Evolutionary conservation across 805 yeast species (phyloP).

Genomic region (Lipomyces starkeyi): DNA sequence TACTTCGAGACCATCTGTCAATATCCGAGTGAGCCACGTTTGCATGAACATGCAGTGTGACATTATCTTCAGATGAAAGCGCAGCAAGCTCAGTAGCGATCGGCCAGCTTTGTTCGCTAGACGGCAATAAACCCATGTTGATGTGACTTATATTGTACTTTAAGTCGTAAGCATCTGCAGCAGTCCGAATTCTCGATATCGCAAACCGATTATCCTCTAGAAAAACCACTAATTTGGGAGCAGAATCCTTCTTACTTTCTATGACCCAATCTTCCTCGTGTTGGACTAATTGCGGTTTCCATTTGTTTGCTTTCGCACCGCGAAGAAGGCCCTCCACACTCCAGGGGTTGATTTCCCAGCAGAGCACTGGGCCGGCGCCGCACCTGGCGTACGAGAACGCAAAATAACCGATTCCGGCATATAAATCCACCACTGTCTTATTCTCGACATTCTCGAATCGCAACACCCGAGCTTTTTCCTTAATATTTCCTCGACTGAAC

Average conservation of each 20-base stretch:
- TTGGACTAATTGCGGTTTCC: slow-evolving; percentile 49
- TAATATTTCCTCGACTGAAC: slow-evolving; percentile 87
- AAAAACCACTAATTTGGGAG: slow-evolving; percentile 55
- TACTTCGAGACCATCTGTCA: slow-evolving; percentile 43
- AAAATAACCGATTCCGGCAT: slow-evolving; percentile 88
- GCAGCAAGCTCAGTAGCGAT: slow-evolving; percentile 47
- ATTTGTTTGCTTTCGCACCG: slow-evolving; percentile 58
- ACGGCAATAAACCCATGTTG: slow-evolving; percentile 80
- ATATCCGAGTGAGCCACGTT: slow-evolving; percentile 61
- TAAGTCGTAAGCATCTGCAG: slow-evolving; percentile 1
- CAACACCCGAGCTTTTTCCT: slow-evolving; percentile 74
- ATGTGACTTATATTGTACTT: slow-evolving; percentile 58
- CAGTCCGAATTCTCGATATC: slow-evolving; percentile 46
- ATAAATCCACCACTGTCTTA: slow-evolving; percentile 66
- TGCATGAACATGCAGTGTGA: slow-evolving; percentile 70
- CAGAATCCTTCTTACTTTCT: slow-evolving; percentile 32
- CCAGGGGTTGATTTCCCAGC: slow-evolving; percentile 91
- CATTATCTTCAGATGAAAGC: slow-evolving; percentile 13
- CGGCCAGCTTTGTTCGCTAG: slow-evolving; percentile 67
- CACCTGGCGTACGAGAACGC: slow-evolving; percentile 67
- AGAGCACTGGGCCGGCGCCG: slow-evolving; percentile 59
- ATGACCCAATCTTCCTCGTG: slow-evolving; percentile 47
- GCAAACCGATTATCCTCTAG: slow-evolving; percentile 67
- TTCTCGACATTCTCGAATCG: slow-evolving; percentile 49
- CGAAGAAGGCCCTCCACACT: slow-evolving; percentile 71